Conservation (phyloP, 768 basidiomycete genomes). For the Boletellus emodensis region DNA sequence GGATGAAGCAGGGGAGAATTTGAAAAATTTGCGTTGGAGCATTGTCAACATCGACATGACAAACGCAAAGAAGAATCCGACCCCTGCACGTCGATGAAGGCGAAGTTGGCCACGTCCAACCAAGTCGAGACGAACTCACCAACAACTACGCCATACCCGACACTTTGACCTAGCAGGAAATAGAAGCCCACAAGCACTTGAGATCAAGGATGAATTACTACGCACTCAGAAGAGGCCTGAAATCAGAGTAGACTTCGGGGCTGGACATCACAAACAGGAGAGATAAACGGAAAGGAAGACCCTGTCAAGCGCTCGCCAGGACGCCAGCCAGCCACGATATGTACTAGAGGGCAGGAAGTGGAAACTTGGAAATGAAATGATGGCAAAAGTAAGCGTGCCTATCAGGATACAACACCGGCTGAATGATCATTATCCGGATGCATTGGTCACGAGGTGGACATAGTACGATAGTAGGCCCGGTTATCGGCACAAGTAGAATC, state of each 20-base stretch:
- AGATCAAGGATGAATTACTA: neutral
- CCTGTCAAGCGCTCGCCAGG: neutral
- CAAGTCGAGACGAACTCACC: conserved; percentile 27
- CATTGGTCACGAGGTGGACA: neutral
- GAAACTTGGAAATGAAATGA: too few relatives aligned
- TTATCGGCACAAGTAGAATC: neutral
- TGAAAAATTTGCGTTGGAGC: conserved; percentile 45
- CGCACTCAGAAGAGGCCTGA: conserved; percentile 39
- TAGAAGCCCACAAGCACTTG: too few relatives aligned
- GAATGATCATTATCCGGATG: too few relatives aligned
- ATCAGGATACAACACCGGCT: too few relatives aligned
- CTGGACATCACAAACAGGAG: conserved; percentile 11
- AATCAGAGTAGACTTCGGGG: conserved; percentile 29
- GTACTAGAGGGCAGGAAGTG: too few relatives aligned
- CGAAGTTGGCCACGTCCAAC: neutral
- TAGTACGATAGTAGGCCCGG: neutral
- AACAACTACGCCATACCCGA: conserved; percentile 49
- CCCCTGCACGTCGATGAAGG: conserved; percentile 28
- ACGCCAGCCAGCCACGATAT: too few relatives aligned
- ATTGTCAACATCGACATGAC: conserved; percentile 44
- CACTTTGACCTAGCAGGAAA: conserved; percentile 36
- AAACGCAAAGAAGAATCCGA: conserved; percentile 49
- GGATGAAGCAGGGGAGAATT: conserved; percentile 42
- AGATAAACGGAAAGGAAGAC: neutral
- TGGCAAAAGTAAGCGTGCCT: too few relatives aligned